phyloP scores from a whole-genome alignment of 2,329 filamentous ascomycete species.

The Diaporthe helianthi region DNA sequence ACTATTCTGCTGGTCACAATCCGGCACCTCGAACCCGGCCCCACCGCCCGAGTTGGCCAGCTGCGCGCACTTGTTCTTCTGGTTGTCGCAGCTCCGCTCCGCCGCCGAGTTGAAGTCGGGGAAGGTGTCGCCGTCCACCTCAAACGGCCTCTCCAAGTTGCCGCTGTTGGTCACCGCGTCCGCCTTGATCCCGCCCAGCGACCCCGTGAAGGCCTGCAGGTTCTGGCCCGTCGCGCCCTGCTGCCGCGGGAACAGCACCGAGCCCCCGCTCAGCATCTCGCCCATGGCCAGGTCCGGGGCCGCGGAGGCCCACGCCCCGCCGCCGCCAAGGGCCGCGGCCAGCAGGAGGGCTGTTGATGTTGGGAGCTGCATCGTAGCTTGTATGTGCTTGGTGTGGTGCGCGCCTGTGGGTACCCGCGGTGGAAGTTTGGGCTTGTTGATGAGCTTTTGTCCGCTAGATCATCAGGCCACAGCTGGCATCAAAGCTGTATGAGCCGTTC shows the following conservation, averaged over 20 bases:
- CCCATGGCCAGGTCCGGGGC: slow-evolving; percentile 40
- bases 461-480: neutral
- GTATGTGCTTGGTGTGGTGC: neutral
- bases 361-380: slow-evolving; percentile 11
- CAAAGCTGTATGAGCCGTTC: neutral
- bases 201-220: slow-evolving; percentile 51
- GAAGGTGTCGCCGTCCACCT: slow-evolving; percentile 54
- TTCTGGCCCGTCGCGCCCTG: slow-evolving; percentile 40
- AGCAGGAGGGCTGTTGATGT: slow-evolving; percentile 6
- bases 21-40: slow-evolving; percentile 46
- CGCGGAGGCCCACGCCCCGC: slow-evolving; percentile 17
- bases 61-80: slow-evolving; percentile 56
- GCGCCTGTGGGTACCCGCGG: neutral
- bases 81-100: slow-evolving; percentile 55
- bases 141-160: slow-evolving; percentile 50
- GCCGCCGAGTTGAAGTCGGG: slow-evolving; percentile 51
- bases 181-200: slow-evolving; percentile 48
- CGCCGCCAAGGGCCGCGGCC: slow-evolving; percentile 5
- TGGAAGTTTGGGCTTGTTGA: neutral
- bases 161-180: slow-evolving; percentile 49
- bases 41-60: slow-evolving; percentile 47
- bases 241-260: slow-evolving; percentile 44
- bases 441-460: neutral
- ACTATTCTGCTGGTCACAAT: slow-evolving; percentile 56
- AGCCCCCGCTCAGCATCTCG: slow-evolving; percentile 45